Percentiles rank a stretch among this genome's conserved stretches.
Evolutionary conservation across 495 filamentous ascomycete genomes (phyloP).

Genomic region (Podospora pseudoanserina): DNA sequence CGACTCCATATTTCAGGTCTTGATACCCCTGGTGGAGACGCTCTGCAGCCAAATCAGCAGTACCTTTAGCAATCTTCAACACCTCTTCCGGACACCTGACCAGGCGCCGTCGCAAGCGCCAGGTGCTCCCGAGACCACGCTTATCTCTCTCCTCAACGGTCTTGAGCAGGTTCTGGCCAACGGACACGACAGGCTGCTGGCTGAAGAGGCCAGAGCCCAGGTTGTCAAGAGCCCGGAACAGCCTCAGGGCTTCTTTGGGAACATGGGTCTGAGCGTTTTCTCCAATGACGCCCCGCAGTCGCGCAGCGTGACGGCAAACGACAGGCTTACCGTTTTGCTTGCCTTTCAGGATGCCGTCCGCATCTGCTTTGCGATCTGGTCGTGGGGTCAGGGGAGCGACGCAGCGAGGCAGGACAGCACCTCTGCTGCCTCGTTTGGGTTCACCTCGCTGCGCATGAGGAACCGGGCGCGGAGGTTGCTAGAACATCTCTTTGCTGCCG

Average conservation of each 20-base stretch:
- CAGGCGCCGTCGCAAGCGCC: conserved; percentile 27
- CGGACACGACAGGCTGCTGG: conserved; percentile 77
- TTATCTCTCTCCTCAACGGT: conserved; percentile 78
- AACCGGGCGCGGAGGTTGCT: conserved; percentile 83
- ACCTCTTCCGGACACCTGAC: conserved; percentile 47
- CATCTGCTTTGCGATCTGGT: conserved; percentile 91
- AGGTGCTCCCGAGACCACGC: conserved; percentile 59
- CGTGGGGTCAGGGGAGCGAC: conserved; percentile 71
- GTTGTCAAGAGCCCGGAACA: conserved; percentile 76
- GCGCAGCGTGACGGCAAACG: conserved; percentile 80
- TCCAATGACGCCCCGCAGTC: conserved; percentile 70
- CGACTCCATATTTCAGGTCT: conserved; percentile 78
- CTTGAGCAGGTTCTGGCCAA: conserved; percentile 85
- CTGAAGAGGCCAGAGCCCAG: conserved; percentile 66
- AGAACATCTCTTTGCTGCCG: conserved; percentile 88
- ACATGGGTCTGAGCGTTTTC: conserved; percentile 94
- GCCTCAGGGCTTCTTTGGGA: conserved; percentile 88
- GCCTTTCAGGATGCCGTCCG: conserved; percentile 94
- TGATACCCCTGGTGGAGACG: conserved; percentile 86
- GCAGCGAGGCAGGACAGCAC: conserved; percentile 56
- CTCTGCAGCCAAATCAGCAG: conserved; percentile 70
- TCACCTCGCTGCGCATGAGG: conserved; percentile 83
- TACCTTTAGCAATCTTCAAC: conserved; percentile 62
- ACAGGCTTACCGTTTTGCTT: conserved; percentile 86
- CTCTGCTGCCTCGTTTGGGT: conserved; percentile 79